A percentile compares a stretch with the other conserved stretches of the same genome.
Evolutionary conservation across 192 early-diverging fungal species (phyloP).

Genomic region (Backusella sp.): DNA sequence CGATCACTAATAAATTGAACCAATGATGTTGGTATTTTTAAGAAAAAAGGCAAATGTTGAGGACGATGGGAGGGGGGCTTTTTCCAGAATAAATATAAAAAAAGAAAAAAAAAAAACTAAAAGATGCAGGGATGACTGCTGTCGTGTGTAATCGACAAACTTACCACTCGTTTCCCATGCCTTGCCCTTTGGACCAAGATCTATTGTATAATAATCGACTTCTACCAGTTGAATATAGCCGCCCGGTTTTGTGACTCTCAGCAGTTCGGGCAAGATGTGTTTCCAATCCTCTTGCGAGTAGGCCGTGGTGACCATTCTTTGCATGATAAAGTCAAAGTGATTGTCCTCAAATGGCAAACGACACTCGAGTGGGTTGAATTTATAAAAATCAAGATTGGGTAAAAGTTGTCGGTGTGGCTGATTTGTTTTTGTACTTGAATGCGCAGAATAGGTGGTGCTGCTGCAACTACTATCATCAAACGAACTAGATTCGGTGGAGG

Average conservation of each 20-base stretch:
- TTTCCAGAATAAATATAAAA: no score
- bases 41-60: neutral
- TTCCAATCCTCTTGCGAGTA: slow-evolving; percentile 17
- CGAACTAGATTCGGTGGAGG: neutral
- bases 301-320: neutral
- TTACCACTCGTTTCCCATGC: slow-evolving; percentile 15
- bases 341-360: slow-evolving; percentile 22
- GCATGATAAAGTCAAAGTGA: slow-evolving; percentile 20
- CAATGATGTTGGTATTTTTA: neutral
- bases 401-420: neutral
- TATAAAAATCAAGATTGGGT: slow-evolving; percentile 17
- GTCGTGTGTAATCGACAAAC: no score
- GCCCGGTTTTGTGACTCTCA: slow-evolving; percentile 35
- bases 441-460: neutral
- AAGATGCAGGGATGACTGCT: no score
- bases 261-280: slow-evolving; percentile 3
- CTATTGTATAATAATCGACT: slow-evolving; percentile 19
- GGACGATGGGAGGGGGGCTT: no score
- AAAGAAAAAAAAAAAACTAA: no score
- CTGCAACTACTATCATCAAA: neutral
- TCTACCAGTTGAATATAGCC: slow-evolving; percentile 37
- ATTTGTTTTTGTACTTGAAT: neutral
- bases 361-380: neutral
- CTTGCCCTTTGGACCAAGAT: neutral
- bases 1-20: neutral